Evolutionary conservation across 2,329 filamentous ascomycete species (phyloP), one percentile per base, ranked within the genome.

Genomic region (Calonectria multiphialidica): DNA sequence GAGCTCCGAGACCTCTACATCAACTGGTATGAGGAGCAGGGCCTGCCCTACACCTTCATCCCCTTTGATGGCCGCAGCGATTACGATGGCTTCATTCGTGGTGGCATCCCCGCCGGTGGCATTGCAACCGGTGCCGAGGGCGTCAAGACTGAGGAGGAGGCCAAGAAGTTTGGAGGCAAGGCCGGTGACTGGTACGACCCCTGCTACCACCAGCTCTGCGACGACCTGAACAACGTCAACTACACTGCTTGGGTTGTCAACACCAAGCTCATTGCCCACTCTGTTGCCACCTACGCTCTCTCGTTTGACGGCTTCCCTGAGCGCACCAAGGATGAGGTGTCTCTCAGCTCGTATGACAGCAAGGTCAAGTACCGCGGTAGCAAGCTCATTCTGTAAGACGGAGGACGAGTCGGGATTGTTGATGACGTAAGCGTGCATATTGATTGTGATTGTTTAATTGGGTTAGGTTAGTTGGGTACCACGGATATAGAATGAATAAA

Each of bases 11-110:
- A 92, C 72, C 84, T 95, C 42, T 95, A 94, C 81, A 85, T 92
- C 23, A 86, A 91, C 61, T 95, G 90, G 88, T 95, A 93, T 84
- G 83, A 87, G 72, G 83, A 86, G 2, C 87, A 92, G 25, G 91
- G 88, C 1, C 86, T 92, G 69, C 91, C 92, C 82, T 92, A 92
- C 80, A 93, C 91, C 0, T 90, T 93, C 70, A 94, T 94, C 33
- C 89, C 91, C 2, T 96, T 97, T 76, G 93, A 95, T 77, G 94
- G 94, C 8, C 91, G 94, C 71, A 94, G 92, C 74, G 94, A 97
- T 83, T 96, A 96, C 78, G 93, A 92, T 63, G 92, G 91, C 1
- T 96, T 96, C 85, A 93, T 95, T 78, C 88, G 90, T 42, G 88
- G 90, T 68, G 92, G 92, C 3, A 95, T 96, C 49, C 93, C 94